phyloP scores from a whole-genome alignment of 2,329 filamentous ascomycete species.

The Elsinoe necatrix region DNA sequence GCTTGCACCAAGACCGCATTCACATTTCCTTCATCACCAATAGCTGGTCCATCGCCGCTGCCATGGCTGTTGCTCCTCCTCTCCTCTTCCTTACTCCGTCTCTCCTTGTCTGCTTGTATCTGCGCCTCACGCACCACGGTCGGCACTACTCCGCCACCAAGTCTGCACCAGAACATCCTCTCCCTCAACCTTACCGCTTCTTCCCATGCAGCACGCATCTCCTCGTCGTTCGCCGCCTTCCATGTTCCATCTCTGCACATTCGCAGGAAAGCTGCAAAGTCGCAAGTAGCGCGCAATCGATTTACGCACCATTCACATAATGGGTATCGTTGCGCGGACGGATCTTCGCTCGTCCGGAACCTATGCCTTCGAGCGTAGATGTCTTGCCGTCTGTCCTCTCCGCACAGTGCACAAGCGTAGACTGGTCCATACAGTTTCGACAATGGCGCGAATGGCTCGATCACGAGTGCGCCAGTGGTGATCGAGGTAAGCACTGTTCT shows the following conservation, averaged over 20 bases:
- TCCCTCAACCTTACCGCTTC: constrained; percentile 84
- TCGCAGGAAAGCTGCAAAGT: constrained; percentile 83
- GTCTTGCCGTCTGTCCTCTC: constrained; percentile 65
- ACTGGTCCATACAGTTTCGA: constrained; percentile 48
- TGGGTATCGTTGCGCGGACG: constrained; percentile 79
- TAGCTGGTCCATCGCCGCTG: neutral
- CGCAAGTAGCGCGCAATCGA: constrained; percentile 78
- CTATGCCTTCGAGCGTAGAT: constrained; percentile 71
- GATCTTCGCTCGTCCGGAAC: constrained; percentile 80
- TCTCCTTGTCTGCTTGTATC: neutral
- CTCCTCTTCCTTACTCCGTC: constrained; percentile 5
- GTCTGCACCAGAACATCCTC: constrained; percentile 92
- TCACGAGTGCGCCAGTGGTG: constrained; percentile 74
- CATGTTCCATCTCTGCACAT: constrained; percentile 91
- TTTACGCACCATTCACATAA: constrained; percentile 82
- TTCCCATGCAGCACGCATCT: constrained; percentile 85
- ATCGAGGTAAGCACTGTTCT: constrained; percentile 76
- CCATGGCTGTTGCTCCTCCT: neutral
- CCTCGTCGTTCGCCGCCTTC: constrained; percentile 72
- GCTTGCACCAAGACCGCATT: neutral
- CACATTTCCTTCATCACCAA: neutral
- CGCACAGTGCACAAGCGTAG: constrained; percentile 77
- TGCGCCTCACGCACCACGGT: constrained; percentile 28
- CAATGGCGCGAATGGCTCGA: constrained; percentile 64
- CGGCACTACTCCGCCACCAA: constrained; percentile 85